Evolutionary conservation across 2,329 filamentous ascomycete genomes (phyloP).

Genomic region (Paracamarosporium sp.): DNA sequence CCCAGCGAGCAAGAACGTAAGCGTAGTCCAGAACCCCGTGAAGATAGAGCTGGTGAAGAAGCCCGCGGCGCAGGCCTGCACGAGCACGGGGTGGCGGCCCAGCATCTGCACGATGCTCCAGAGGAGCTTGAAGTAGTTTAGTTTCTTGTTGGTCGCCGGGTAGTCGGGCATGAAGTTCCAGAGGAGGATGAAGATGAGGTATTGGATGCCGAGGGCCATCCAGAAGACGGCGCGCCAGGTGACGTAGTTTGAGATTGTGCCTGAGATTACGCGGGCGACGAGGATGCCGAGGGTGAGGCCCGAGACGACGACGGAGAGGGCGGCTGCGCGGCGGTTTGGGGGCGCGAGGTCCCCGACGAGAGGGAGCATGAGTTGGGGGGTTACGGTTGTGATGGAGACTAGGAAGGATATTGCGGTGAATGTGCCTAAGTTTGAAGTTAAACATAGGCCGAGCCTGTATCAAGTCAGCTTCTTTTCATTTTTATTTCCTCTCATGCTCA

Average conservation of each 20-base stretch:
- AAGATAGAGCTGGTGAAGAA: slow-evolving; percentile 69
- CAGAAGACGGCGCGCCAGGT: slow-evolving; percentile 82
- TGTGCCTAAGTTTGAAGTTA: slow-evolving; percentile 68
- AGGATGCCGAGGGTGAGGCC: slow-evolving; percentile 79
- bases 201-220: slow-evolving; percentile 76
- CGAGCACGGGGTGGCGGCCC: slow-evolving; percentile 69
- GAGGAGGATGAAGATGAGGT: slow-evolving; percentile 68
- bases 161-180: slow-evolving; percentile 83
- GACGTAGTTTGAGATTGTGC: slow-evolving; percentile 75
- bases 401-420: slow-evolving; percentile 77
- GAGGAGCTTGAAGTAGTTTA: slow-evolving; percentile 71
- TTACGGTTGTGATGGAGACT: slow-evolving; percentile 79
- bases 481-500: too few relatives aligned
- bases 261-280: slow-evolving; percentile 76
- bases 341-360: slow-evolving; percentile 81
- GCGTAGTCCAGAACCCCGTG: slow-evolving; percentile 74
- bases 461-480: background rate
- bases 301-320: slow-evolving; percentile 76
- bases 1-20: slow-evolving; percentile 78
- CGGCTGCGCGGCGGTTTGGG: slow-evolving; percentile 69
- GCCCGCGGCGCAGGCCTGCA: slow-evolving; percentile 72
- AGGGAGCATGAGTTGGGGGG: slow-evolving; percentile 77
- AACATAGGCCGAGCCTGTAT: slow-evolving; percentile 72
- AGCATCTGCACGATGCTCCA: slow-evolving; percentile 70
- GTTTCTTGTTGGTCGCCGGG: slow-evolving; percentile 72